These are phyloP conservation scores for Xylariaceae sp. DNA, from an alignment of 2,329 filamentous ascomycete species.

Conservation along the genomic window DNA sequence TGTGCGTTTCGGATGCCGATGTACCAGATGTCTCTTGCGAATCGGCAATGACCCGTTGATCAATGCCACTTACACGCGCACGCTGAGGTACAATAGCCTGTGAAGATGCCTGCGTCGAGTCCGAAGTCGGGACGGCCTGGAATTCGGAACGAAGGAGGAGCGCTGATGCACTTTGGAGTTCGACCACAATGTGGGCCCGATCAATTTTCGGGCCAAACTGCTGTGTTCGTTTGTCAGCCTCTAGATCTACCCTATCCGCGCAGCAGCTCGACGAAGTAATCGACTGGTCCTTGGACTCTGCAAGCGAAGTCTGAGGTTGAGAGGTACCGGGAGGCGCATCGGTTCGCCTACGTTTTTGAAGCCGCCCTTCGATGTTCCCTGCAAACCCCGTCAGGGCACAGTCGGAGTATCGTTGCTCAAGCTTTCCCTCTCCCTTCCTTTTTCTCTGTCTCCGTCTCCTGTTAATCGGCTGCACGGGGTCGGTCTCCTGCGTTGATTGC, in stretches of 20 bases:
- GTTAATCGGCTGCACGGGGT: conserved; percentile 8
- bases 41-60: conserved; percentile 28
- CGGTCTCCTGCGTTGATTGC: conserved; percentile 12
- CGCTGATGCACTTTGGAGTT: conserved; percentile 14
- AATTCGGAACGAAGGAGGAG: conserved; percentile 22
- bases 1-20: conserved; percentile 20
- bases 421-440: not conserved
- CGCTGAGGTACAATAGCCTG: conserved; percentile 10
- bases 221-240: not conserved
- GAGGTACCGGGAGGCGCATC: conserved; percentile 1
- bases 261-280: not conserved
- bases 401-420: conserved; percentile 1
- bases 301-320: not conserved
- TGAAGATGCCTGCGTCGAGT: conserved; percentile 17
- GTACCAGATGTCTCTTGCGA: conserved; percentile 28
- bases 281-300: not conserved
- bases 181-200: conserved; percentile 18
- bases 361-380: not conserved
- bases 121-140: conserved; percentile 13
- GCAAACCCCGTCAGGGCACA: conserved; percentile 1
- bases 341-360: conserved; percentile 10
- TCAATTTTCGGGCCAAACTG: not conserved
- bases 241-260: not conserved
- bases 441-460: conserved; percentile 2
- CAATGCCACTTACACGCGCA: conserved; percentile 2